Evolutionary conservation across 352 stramenopile genomes (phyloP), one percentile per base, ranked within the genome.

Genomic region (Globisporangium cederbergense): DNA sequence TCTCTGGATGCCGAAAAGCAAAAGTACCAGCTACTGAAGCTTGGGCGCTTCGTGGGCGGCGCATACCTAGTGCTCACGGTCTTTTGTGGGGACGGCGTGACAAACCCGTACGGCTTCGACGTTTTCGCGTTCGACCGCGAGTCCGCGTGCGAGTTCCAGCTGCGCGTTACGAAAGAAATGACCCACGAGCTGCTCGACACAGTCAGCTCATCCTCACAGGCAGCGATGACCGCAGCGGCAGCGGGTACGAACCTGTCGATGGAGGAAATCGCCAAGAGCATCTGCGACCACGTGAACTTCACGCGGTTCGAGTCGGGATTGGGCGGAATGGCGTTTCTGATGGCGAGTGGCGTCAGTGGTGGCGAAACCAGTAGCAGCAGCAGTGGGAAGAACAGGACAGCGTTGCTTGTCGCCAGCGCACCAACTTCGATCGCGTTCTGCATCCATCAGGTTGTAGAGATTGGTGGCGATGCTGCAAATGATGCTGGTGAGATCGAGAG

Each of bases 51-150:
- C 55, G 69, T 90, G 1, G 82, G 77, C 1, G 82, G 82, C 22
- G 78, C 71, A 13, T 91, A 91, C 60, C 68, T 91, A 8, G 67
- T 89, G 7, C 57, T 91, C 34, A 89, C 80, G 6, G 82, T 91
- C 9, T 89, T 85, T 52, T 89, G 73, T 54, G 82, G 82, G n/a
- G 73, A 89, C 52, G 75, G 80, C 13, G 73, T 82, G 36, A 74
- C 68, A 20, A 90, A 91, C 43, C 75, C 80, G 43, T 91, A 91
- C 57, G 82, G 80, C 1, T 90, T 90, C 64, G 82, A 91, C 40
- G 77, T 91, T 16, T 64, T 84, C 34, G 82, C 82, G 16, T 67
- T 79, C 46, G 67, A 90, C 54, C 72, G 67, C 1, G 77, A 85
- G 61, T 68, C 67, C 10, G 65, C 78, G 8, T 72, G 72, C 58